Evolutionary conservation across 805 yeast genomes (phyloP).

Genomic region (Saturnispora zaruensis): DNA sequence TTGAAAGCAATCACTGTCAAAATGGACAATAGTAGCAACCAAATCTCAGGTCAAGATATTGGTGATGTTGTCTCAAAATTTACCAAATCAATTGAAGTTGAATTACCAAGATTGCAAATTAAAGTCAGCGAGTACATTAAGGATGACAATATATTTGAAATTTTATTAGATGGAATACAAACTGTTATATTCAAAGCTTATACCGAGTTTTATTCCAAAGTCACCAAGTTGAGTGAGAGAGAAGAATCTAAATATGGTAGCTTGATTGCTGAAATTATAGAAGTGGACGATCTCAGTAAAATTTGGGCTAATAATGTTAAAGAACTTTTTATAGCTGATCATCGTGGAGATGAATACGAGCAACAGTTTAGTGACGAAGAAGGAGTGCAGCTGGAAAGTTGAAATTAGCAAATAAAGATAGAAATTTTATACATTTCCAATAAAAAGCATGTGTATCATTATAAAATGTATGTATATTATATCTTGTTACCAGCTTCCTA

Average conservation of each 20-base stretch:
- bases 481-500: background rate
- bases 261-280: constrained; percentile 45
- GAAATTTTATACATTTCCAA: background rate
- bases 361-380: background rate
- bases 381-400: constrained; percentile 27
- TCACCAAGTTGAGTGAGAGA: constrained; percentile 6
- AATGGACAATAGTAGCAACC: background rate
- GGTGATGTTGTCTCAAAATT: constrained; percentile 28
- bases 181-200: constrained; percentile 53
- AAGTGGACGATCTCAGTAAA: constrained; percentile 48
- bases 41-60: constrained; percentile 11
- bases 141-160: constrained; percentile 44
- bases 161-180: constrained; percentile 56
- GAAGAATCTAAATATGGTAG: constrained; percentile 23
- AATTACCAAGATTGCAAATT: constrained; percentile 46
- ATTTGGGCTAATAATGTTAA: constrained; percentile 29
- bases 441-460: background rate
- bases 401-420: constrained; percentile 32
- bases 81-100: constrained; percentile 40
- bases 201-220: constrained; percentile 37
- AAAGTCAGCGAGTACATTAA: constrained; percentile 47
- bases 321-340: constrained; percentile 22
- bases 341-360: constrained; percentile 4
- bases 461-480: background rate
- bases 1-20: background rate